phyloP scores from a whole-genome alignment of 345 rosid species.

The Lenwebbia sp. region DNA sequence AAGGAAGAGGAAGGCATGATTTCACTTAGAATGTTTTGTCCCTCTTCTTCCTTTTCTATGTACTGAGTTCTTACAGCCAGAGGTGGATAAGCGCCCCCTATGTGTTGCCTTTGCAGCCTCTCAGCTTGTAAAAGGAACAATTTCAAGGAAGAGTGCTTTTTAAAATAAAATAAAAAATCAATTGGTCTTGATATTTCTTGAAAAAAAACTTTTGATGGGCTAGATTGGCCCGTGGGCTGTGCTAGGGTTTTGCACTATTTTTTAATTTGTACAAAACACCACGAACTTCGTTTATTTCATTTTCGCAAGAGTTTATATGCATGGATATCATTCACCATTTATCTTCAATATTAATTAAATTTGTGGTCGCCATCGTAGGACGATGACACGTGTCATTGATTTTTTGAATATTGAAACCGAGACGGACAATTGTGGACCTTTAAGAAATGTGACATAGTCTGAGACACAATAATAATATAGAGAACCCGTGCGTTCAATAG shows the following conservation, averaged over 20 bases:
- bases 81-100: background rate
- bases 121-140: background rate
- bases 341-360: no score
- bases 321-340: no score
- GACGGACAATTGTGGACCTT: background rate
- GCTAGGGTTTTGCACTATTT: background rate
- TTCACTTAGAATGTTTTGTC: background rate
- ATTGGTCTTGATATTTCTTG: background rate
- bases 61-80: background rate
- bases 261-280: background rate
- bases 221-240: background rate
- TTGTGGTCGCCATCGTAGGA: no score
- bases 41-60: background rate
- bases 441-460: background rate
- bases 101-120: background rate
- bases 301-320: no score
- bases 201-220: background rate
- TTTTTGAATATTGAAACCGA: background rate
- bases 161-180: background rate
- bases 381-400: background rate
- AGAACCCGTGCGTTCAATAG: background rate
- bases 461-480: accelerated
- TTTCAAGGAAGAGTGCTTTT: background rate
- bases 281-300: no score
- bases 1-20: background rate